phyloP scores from a whole-genome alignment of 2,329 filamentous ascomycete species.

The Xylaria sp. region DNA sequence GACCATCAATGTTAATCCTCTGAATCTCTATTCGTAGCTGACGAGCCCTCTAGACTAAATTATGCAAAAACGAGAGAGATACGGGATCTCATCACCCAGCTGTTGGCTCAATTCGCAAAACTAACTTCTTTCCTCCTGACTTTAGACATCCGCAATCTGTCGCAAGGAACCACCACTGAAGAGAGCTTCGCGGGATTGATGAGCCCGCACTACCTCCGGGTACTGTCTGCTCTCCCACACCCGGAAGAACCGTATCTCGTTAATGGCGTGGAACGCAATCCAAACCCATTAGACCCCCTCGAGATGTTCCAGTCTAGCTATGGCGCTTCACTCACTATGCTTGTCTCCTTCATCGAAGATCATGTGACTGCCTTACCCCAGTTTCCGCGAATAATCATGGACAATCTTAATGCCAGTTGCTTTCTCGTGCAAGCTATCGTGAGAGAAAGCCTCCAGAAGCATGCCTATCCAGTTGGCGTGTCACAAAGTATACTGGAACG shows the following conservation, averaged over 20 bases:
- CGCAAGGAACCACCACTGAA: conserved; percentile 42
- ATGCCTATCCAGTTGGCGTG: conserved; percentile 35
- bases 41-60: conserved; percentile 40
- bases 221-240: conserved; percentile 55
- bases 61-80: conserved; percentile 45
- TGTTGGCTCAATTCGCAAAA: conserved; percentile 57
- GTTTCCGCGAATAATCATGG: conserved; percentile 59
- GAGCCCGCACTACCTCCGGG: conserved; percentile 59
- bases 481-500: conserved; percentile 43
- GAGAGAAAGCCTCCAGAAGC: conserved; percentile 48
- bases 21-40: conserved; percentile 10
- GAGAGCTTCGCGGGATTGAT: conserved; percentile 55
- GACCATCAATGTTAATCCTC: background rate
- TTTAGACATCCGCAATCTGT: conserved; percentile 59
- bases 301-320: conserved; percentile 55
- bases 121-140: conserved; percentile 64
- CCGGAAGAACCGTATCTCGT: conserved; percentile 47
- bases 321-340: conserved; percentile 56
- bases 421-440: conserved; percentile 42
- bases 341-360: conserved; percentile 58
- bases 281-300: conserved; percentile 56
- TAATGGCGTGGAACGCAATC: conserved; percentile 48
- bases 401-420: conserved; percentile 55
- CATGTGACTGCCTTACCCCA: conserved; percentile 56
- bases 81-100: conserved; percentile 48